Percentiles rank a stretch among this genome's conserved stretches.
phyloP scores from a whole-genome alignment of 2,329 filamentous ascomycete species.

The Stachybotrys echinatus region DNA sequence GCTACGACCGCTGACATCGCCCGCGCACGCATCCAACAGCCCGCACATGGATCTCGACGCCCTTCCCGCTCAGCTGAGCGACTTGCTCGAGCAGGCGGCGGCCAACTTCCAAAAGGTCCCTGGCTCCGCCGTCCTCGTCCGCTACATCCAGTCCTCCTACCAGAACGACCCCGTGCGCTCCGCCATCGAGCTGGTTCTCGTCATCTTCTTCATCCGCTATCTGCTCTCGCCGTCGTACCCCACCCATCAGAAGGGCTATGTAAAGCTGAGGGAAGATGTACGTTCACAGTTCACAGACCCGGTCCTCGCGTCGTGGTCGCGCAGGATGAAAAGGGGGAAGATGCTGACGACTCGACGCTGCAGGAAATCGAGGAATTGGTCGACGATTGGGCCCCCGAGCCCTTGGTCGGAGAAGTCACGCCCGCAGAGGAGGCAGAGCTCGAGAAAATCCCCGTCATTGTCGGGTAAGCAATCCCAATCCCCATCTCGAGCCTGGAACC shows the following conservation, averaged over 20 bases:
- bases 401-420: slow-evolving; percentile 71
- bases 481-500: neutral
- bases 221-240: slow-evolving; percentile 88
- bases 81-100: slow-evolving; percentile 46
- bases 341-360: neutral
- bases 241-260: slow-evolving; percentile 83
- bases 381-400: slow-evolving; percentile 94
- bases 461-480: slow-evolving; percentile 57
- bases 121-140: slow-evolving; percentile 87
- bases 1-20: no score
- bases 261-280: slow-evolving; percentile 78
- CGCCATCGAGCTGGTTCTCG: slow-evolving; percentile 84
- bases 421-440: slow-evolving; percentile 73
- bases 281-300: slow-evolving; percentile 7
- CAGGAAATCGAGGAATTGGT: slow-evolving; percentile 93
- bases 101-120: slow-evolving; percentile 83
- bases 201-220: slow-evolving; percentile 94
- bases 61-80: slow-evolving; percentile 45
- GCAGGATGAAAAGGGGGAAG: neutral
- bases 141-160: slow-evolving; percentile 96
- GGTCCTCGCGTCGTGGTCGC: no score
- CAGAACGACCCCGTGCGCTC: slow-evolving; percentile 94
- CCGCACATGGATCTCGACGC: slow-evolving; percentile 67
- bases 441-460: slow-evolving; percentile 80
- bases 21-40: no score